Evolutionary conservation across 495 filamentous ascomycete genomes (phyloP).

Genomic region (Penicillium simplicissimum): DNA sequence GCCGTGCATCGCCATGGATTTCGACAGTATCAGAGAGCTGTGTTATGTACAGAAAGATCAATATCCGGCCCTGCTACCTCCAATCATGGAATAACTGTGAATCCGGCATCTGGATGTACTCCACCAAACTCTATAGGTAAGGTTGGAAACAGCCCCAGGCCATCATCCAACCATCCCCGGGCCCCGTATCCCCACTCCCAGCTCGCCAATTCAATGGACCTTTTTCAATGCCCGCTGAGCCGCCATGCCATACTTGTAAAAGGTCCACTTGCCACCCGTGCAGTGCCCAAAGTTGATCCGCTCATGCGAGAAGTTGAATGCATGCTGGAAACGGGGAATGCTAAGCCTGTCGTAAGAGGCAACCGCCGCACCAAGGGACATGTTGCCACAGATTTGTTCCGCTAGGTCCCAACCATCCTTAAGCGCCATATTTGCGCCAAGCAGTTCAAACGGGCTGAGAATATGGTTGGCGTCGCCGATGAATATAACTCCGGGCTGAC

Average conservation of each 20-base stretch:
- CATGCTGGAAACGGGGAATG: slow-evolving; percentile 11
- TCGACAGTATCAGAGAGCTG: too few species aligned
- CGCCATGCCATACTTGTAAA: slow-evolving; percentile 19
- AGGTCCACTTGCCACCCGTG: slow-evolving; percentile 11
- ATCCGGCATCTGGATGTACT: too few species aligned
- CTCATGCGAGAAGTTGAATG: slow-evolving; percentile 13
- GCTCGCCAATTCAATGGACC: slow-evolving; percentile 2
- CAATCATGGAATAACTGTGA: too few species aligned
- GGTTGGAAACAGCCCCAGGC: too few species aligned
- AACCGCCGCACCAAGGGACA: background rate
- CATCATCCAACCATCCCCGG: too few species aligned
- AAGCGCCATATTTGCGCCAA: slow-evolving; percentile 13
- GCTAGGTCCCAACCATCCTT: slow-evolving; percentile 16
- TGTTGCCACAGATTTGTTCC: slow-evolving; percentile 13
- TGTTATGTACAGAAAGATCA: too few species aligned
- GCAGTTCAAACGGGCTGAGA: slow-evolving; percentile 10
- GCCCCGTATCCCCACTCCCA: too few species aligned
- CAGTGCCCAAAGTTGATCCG: slow-evolving; percentile 12
- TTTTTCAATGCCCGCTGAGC: slow-evolving; percentile 10
- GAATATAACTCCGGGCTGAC: slow-evolving; percentile 9
- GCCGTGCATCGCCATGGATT: too few species aligned
- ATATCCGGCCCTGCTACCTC: too few species aligned
- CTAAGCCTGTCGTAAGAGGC: slow-evolving; percentile 12
- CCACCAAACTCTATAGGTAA: too few species aligned
- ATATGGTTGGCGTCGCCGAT: slow-evolving; percentile 19